Percentiles rank a stretch among this genome's conserved stretches.
Conservation (phyloP, 2,329 filamentous ascomycete genomes). For the Sarocladiaceae sp. region DNA sequence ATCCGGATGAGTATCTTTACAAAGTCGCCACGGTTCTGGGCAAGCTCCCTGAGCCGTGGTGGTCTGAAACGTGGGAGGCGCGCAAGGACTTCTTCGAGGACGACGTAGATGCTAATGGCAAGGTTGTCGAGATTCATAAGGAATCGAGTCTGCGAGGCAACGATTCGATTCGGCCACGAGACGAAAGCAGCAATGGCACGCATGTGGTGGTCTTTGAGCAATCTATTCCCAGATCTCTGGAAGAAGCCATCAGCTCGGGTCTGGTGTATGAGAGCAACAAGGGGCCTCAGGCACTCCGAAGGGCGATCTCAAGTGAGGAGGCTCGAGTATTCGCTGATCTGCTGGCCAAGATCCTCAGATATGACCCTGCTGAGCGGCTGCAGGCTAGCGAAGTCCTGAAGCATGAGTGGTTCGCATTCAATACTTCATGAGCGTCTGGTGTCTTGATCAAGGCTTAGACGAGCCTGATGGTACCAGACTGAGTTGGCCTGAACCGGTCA, state of each 20-base stretch:
- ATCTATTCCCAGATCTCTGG: constrained; percentile 2
- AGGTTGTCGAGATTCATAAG: constrained; percentile 10
- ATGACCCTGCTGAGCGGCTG: constrained; percentile 15
- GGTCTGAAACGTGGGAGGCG: constrained; percentile 22
- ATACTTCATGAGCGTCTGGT: neutral
- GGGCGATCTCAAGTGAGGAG: constrained; percentile 14
- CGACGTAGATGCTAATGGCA: constrained; percentile 14
- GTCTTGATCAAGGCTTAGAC: too few relatives aligned
- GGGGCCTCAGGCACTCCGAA: neutral
- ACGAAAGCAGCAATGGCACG: neutral
- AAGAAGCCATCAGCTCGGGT: neutral
- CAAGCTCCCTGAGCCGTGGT: constrained; percentile 25
- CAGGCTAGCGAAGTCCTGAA: constrained; percentile 14
- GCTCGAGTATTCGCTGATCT: constrained; percentile 21
- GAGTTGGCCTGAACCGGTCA: too few relatives aligned
- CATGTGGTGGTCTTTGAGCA: neutral
- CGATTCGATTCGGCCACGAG: neutral
- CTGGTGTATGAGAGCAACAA: neutral
- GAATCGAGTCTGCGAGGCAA: neutral
- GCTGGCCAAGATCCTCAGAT: constrained; percentile 17
- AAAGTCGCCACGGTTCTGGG: constrained; percentile 25
- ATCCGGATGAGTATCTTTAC: constrained; percentile 23
- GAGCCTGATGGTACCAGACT: too few relatives aligned
- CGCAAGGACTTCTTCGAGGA: constrained; percentile 19
- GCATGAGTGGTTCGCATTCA: constrained; percentile 20